Conservation (phyloP, 2,329 filamentous ascomycete genomes). For the Blumeria hordei region DNA sequence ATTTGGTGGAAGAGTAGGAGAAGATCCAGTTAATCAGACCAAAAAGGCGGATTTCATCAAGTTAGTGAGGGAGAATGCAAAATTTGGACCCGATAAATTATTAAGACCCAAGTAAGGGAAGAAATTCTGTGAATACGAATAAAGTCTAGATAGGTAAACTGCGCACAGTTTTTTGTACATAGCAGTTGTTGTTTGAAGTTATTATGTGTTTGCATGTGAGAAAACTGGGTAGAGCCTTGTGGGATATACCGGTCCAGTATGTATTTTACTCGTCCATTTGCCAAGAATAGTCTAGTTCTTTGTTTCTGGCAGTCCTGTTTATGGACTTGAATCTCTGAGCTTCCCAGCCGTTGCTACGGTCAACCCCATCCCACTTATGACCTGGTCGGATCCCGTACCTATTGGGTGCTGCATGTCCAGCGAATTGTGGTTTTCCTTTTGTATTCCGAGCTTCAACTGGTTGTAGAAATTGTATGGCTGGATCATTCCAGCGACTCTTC, state of each 20-base stretch:
- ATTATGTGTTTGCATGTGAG: too few relatives aligned
- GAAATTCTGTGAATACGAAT: neutral
- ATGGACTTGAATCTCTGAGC: conserved; percentile 74
- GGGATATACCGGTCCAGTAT: neutral
- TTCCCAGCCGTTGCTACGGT: conserved; percentile 83
- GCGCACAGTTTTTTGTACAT: too few relatives aligned
- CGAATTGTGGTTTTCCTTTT: conserved; percentile 28
- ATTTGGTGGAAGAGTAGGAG: conserved; percentile 28
- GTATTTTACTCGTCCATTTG: conserved; percentile 66
- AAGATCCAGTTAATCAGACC: conserved; percentile 23
- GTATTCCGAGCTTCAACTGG: conserved; percentile 13
- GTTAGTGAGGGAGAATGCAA: conserved; percentile 30
- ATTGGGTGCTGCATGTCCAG: conserved; percentile 65
- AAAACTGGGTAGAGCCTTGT: too few relatives aligned
- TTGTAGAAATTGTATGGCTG: conserved; percentile 57
- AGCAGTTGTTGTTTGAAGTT: too few relatives aligned
- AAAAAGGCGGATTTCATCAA: conserved; percentile 30
- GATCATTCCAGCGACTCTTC: conserved; percentile 73
- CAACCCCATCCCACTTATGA: conserved; percentile 91
- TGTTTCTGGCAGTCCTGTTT: conserved; percentile 52
- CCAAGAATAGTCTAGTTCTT: conserved; percentile 75
- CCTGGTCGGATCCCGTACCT: conserved; percentile 82
- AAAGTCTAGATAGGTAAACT: too few relatives aligned
- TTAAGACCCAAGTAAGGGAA: conserved; percentile 13
- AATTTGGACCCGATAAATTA: conserved; percentile 30